Conservation (phyloP, 1,139 yeast species). For the Hanseniaspora uvarum region DNA sequence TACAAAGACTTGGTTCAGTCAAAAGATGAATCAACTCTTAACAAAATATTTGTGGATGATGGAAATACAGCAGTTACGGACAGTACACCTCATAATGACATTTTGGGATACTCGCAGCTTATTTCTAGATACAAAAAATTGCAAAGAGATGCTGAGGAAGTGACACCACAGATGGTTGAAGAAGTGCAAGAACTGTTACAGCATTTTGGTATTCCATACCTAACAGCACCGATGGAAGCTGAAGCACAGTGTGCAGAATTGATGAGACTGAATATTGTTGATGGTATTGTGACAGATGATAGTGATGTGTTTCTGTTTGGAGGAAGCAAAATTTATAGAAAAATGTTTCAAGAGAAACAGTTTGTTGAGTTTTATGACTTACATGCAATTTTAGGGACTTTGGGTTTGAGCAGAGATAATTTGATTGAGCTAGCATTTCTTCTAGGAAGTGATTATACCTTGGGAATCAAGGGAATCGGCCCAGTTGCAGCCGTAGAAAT, state of each 20-base stretch:
- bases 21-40: conserved; percentile 15
- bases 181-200: conserved; percentile 83
- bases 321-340: conserved; percentile 72
- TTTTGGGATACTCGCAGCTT: conserved; percentile 27
- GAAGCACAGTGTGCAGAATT: conserved; percentile 95
- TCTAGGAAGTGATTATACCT: conserved; percentile 89
- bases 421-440: conserved; percentile 71
- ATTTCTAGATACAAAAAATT: conserved; percentile 46
- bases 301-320: conserved; percentile 95
- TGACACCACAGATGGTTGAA: conserved; percentile 70
- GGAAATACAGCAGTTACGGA: conserved; percentile 38
- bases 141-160: conserved; percentile 86
- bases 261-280: conserved; percentile 57
- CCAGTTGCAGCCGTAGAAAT: conserved; percentile 89
- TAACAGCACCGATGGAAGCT: conserved; percentile 97
- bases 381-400: conserved; percentile 47
- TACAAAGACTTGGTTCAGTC: conserved; percentile 50
- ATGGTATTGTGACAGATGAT: conserved; percentile 94
- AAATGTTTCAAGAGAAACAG: conserved; percentile 88
- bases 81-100: conserved; percentile 28
- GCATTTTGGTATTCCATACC: conserved; percentile 83
- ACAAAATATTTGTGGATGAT: conserved; percentile 28
- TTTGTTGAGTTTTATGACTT: conserved; percentile 77
- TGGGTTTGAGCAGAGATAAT: conserved; percentile 54
- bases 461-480: conserved; percentile 83